Conservation (phyloP, 108 stramenopile species). For the Skeletonema grethae region DNA sequence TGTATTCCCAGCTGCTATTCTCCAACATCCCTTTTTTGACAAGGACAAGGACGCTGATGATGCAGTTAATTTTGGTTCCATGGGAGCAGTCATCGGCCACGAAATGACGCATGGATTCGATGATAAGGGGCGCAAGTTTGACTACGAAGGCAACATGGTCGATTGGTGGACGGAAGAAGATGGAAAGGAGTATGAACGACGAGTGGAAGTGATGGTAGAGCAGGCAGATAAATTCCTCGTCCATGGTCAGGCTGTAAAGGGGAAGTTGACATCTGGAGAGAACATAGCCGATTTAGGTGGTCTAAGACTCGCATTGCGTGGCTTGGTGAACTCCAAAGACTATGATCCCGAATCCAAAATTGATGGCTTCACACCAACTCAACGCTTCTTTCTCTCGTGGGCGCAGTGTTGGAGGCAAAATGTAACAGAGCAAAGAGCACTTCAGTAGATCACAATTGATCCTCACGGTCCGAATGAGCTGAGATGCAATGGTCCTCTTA, state of each 20-base stretch:
- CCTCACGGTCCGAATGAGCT: constrained; percentile 86
- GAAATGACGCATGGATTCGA: constrained; percentile 92
- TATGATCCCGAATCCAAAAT: constrained; percentile 45
- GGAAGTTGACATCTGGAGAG: constrained; percentile 81
- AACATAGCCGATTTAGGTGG: constrained; percentile 84
- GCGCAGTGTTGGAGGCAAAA: constrained; percentile 81
- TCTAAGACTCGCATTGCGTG: constrained; percentile 65
- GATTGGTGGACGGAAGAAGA: constrained; percentile 88
- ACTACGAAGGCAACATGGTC: constrained; percentile 72
- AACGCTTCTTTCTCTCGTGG: constrained; percentile 80
- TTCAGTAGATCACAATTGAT: constrained; percentile 82
- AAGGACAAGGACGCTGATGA: constrained; percentile 69
- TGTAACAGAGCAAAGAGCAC: constrained; percentile 68
- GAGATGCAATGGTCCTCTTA: constrained; percentile 77
- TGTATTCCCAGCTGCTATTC: constrained; percentile 88
- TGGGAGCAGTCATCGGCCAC: constrained; percentile 81
- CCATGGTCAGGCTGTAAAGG: constrained; percentile 63
- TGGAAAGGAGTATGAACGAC: constrained; percentile 63
- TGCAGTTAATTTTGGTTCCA: constrained; percentile 75
- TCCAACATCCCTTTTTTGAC: constrained; percentile 87
- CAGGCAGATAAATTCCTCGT: constrained; percentile 75
- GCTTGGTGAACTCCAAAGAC: constrained; percentile 39
- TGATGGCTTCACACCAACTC: constrained; percentile 73
- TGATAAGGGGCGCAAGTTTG: constrained; percentile 86
- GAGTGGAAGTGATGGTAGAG: constrained; percentile 78